These are phyloP conservation scores for Trichoderma endophyticum DNA, from an alignment of 2,329 filamentous ascomycete genomes.

Conservation along the genomic window DNA sequence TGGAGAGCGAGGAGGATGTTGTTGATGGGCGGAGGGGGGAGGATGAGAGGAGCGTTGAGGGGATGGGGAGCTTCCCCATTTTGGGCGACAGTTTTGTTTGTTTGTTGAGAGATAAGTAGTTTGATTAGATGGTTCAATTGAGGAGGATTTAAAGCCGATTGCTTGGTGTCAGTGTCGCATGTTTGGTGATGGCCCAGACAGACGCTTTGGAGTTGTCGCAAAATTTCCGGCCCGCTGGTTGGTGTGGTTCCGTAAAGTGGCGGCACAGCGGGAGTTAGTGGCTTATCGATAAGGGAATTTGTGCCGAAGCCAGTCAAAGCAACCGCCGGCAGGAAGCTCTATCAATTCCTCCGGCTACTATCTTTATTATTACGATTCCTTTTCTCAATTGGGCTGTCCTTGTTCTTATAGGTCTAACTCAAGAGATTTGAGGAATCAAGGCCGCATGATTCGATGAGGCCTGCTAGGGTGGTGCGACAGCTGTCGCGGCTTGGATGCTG, in stretches of 20 bases:
- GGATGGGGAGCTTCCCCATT: constrained; percentile 32
- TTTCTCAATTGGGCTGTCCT: not conserved
- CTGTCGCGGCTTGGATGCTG: constrained; percentile 11
- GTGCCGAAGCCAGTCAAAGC: not conserved
- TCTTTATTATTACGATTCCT: not conserved
- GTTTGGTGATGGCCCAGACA: not conserved
- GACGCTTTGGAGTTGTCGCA: constrained; percentile 21
- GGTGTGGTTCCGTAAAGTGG: not conserved
- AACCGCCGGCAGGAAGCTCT: not conserved
- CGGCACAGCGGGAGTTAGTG: not conserved
- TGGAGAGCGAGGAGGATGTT: constrained; percentile 25
- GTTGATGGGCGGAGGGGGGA: constrained; percentile 19
- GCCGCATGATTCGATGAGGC: constrained; percentile 22
- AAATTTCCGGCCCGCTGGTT: constrained; percentile 24
- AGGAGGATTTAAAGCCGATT: not conserved
- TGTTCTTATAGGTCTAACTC: not conserved
- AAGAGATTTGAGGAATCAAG: no score
- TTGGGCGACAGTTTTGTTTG: not conserved
- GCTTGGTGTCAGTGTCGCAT: not conserved
- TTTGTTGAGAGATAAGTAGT: not conserved
- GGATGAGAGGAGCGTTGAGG: constrained; percentile 26
- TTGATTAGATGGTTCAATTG: not conserved
- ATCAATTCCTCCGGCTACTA: not conserved
- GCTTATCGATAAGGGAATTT: constrained; percentile 18
- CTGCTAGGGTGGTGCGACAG: constrained; percentile 23